A percentile compares a stretch with the other conserved stretches of the same genome.
Conservation (phyloP, 2,329 filamentous ascomycete species). For the Aciculosporium take region DNA sequence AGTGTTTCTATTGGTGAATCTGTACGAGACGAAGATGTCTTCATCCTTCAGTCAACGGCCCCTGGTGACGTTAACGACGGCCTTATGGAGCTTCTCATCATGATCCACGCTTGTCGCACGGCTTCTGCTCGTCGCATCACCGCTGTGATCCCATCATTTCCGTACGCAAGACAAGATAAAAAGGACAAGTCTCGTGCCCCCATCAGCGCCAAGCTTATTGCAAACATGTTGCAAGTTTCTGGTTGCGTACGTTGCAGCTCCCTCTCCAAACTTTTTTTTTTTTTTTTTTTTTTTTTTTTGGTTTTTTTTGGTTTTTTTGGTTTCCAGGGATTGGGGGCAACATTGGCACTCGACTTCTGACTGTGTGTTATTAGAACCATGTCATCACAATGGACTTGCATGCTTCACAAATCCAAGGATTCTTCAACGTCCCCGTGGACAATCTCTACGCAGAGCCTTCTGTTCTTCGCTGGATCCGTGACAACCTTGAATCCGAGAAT, state of each 20-base stretch:
- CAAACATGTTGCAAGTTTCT: slow-evolving; percentile 92
- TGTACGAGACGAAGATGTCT: slow-evolving; percentile 94
- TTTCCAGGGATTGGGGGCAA: neutral
- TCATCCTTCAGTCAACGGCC: slow-evolving; percentile 88
- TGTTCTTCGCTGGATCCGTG: slow-evolving; percentile 78
- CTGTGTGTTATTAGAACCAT: slow-evolving; percentile 20
- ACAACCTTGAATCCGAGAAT: slow-evolving; percentile 68
- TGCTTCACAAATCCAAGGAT: slow-evolving; percentile 86
- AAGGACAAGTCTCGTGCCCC: slow-evolving; percentile 90
- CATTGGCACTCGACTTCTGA: neutral
- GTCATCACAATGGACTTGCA: slow-evolving; percentile 94
- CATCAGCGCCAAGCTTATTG: slow-evolving; percentile 89
- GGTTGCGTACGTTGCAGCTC: slow-evolving; percentile 42
- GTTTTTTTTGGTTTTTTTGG: neutral
- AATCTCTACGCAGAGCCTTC: slow-evolving; percentile 90
- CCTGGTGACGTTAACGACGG: slow-evolving; percentile 96
- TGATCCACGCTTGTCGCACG: slow-evolving; percentile 79
- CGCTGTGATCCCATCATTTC: slow-evolving; percentile 89
- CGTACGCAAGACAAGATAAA: slow-evolving; percentile 93
- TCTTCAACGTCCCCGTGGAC: slow-evolving; percentile 69
- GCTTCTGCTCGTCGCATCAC: slow-evolving; percentile 74
- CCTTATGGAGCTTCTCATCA: slow-evolving; percentile 95
- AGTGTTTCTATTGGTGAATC: slow-evolving; percentile 92
- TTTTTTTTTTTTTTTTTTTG: neutral
- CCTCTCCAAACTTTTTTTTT: neutral